These are phyloP conservation scores for Exophiala lecanii-corni DNA, from an alignment of 2,329 filamentous ascomycete species.

Conservation along the genomic window DNA sequence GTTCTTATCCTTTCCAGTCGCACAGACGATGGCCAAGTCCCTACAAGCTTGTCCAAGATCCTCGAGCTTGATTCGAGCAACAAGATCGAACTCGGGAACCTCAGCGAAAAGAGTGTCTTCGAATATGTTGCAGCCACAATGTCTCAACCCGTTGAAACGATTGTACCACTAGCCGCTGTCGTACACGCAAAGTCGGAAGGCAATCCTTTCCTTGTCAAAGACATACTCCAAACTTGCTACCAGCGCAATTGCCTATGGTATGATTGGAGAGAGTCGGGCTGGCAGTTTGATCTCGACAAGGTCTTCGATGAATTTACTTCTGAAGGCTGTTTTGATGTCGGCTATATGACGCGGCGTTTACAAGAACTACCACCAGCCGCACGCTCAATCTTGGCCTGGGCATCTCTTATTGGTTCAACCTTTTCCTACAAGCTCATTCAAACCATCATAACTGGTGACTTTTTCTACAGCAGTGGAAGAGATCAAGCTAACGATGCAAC, in stretches of 20 bases:
- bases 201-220: conserved; percentile 85
- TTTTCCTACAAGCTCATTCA: conserved; percentile 82
- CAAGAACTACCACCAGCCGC: conserved; percentile 69
- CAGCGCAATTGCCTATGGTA: conserved; percentile 87
- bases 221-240: conserved; percentile 84
- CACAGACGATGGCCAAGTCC: conserved; percentile 58
- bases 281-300: conserved; percentile 80
- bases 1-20: conserved; percentile 74
- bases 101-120: conserved; percentile 74
- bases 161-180: conserved; percentile 73
- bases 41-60: conserved; percentile 36
- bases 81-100: conserved; percentile 65
- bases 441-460: conserved; percentile 70
- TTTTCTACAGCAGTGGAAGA: conserved; percentile 49
- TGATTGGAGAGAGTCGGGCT: conserved; percentile 74
- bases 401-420: conserved; percentile 70
- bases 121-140: conserved; percentile 79
- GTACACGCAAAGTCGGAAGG: conserved; percentile 84
- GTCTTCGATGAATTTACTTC: conserved; percentile 83
- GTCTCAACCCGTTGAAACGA: conserved; percentile 65
- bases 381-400: conserved; percentile 81
- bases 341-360: conserved; percentile 74
- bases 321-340: conserved; percentile 73
- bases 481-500: conserved; percentile 35
- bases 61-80: conserved; percentile 56